Evolutionary conservation across 2,329 filamentous ascomycete genomes (phyloP).

Genomic region (Apiospora pterosperma): DNA sequence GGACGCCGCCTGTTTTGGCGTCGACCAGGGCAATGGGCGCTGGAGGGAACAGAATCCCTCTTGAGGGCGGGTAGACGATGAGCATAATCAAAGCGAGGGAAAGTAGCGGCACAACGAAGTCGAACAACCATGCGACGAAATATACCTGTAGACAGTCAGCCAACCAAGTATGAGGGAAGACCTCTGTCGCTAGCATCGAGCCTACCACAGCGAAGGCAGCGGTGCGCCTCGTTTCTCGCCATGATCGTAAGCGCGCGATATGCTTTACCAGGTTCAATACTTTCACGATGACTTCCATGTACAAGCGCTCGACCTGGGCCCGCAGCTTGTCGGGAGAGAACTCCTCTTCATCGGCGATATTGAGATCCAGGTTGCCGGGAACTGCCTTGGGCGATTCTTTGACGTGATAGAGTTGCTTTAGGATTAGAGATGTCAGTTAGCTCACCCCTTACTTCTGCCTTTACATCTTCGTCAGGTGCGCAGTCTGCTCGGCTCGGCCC

Average conservation of each 20-base stretch:
- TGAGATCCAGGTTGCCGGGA: conserved; percentile 71
- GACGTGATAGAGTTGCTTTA: conserved; percentile 58
- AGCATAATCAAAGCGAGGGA: conserved; percentile 59
- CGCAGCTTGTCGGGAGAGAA: conserved; percentile 83
- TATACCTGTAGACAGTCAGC: conserved; percentile 34
- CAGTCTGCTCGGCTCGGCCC: not conserved
- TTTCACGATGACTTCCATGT: conserved; percentile 65
- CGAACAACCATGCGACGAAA: conserved; percentile 65
- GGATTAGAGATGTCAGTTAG: not conserved
- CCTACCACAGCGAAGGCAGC: conserved; percentile 58
- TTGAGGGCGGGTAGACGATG: conserved; percentile 61
- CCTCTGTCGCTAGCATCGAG: not conserved
- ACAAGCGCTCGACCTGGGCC: conserved; percentile 73
- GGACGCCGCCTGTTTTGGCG: conserved; percentile 65
- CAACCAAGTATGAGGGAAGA: not conserved
- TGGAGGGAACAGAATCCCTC: conserved; percentile 68
- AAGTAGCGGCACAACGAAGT: conserved; percentile 64
- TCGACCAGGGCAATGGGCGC: conserved; percentile 73
- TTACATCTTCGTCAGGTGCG: not conserved
- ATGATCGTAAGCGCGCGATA: conserved; percentile 71
- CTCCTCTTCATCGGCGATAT: conserved; percentile 77
- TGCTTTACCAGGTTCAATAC: conserved; percentile 69
- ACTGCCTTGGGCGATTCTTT: conserved; percentile 59
- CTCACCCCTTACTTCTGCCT: not conserved
- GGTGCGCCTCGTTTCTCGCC: conserved; percentile 70